Evolutionary conservation across 768 basidiomycete genomes (phyloP).

Genomic region (Auricularia sp.): DNA sequence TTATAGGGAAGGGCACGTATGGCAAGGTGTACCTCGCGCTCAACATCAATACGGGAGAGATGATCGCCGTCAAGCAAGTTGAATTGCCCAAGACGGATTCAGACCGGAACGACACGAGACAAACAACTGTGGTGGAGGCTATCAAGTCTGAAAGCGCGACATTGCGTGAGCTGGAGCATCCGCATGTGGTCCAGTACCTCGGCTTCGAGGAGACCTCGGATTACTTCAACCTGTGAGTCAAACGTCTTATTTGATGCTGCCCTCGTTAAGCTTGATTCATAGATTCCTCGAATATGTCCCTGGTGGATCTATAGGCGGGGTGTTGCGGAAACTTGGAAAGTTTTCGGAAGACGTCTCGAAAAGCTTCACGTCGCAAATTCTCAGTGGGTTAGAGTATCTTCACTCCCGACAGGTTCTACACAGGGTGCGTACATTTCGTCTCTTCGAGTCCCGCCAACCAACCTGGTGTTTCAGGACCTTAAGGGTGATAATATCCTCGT

Average conservation of each 20-base stretch:
- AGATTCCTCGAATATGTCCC: constrained; percentile 99
- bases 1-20: constrained; percentile 39
- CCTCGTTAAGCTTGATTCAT: constrained; percentile 7
- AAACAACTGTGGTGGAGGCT: constrained; percentile 30
- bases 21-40: constrained; percentile 38
- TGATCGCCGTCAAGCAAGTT: constrained; percentile 43
- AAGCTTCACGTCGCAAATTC: constrained; percentile 86
- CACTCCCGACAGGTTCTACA: constrained; percentile 89
- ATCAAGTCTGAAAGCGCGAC: constrained; percentile 37
- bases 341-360: constrained; percentile 88
- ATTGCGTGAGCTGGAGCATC: constrained; percentile 38
- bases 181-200: constrained; percentile 39
- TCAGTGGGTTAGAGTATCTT: constrained; percentile 84
- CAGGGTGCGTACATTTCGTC: constrained; percentile 41
- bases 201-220: constrained; percentile 26
- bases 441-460: constrained; percentile 2
- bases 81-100: constrained; percentile 31
- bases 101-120: constrained; percentile 31
- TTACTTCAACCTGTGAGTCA: constrained; percentile 26
- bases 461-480: constrained; percentile 51
- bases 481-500: constrained; percentile 98
- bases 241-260: background rate
- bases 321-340: constrained; percentile 83
- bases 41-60: constrained; percentile 35
- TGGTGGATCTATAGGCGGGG: constrained; percentile 88